Evolutionary conservation across 192 early-diverging fungal species (phyloP).

Genomic region (Powellomyces hirtus): DNA sequence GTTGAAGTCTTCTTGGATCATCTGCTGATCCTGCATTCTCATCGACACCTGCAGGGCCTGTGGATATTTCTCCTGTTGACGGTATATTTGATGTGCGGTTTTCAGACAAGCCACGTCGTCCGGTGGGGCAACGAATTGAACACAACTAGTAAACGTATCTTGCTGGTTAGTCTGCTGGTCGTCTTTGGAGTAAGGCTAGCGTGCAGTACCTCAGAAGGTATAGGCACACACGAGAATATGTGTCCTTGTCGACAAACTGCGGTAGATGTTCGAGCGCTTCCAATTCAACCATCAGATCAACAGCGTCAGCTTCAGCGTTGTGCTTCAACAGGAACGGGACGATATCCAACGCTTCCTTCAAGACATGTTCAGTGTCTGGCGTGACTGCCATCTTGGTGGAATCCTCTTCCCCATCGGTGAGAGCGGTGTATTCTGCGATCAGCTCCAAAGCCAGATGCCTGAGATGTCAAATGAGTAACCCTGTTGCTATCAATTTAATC

Average conservation of each 20-base stretch:
- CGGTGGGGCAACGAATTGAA: conserved; percentile 86
- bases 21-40: conserved; percentile 72
- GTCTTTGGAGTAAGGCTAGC: too few relatives aligned
- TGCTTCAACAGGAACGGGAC: conserved; percentile 95
- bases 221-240: conserved; percentile 88
- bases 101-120: conserved; percentile 80
- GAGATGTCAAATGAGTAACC: not conserved
- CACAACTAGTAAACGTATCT: conserved; percentile 66
- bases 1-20: conserved; percentile 86
- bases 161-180: too few relatives aligned
- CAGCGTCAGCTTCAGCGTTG: conserved; percentile 97
- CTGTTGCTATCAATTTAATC: not conserved
- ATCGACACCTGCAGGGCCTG: conserved; percentile 86
- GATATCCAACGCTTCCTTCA: conserved; percentile 75
- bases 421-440: conserved; percentile 74
- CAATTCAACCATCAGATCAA: conserved; percentile 91
- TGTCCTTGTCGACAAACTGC: conserved; percentile 87
- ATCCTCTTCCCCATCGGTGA: conserved; percentile 51
- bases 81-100: conserved; percentile 89
- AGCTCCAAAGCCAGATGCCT: conserved; percentile 90
- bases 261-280: conserved; percentile 78
- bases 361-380: conserved; percentile 62
- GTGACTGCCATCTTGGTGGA: not conserved
- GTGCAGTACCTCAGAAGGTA: conserved; percentile 86
- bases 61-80: conserved; percentile 73